These are phyloP conservation scores for Gaertneriomyces semiglobifer DNA, from an alignment of 192 early-diverging fungal species.

Conservation along the genomic window DNA sequence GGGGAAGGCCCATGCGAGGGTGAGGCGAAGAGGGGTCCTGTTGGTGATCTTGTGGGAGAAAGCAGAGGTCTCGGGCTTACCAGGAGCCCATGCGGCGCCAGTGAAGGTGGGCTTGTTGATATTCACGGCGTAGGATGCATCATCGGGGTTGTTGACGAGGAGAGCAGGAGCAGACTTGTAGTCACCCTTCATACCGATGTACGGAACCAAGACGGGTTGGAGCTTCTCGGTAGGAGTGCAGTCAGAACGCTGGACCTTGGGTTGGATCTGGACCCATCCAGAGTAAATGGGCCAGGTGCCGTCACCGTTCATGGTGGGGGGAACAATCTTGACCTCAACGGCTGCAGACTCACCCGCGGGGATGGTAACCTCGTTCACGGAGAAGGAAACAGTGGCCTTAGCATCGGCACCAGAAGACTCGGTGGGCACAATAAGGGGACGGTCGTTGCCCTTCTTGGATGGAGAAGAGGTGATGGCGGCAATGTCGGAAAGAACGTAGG, in stretches of 20 bases:
- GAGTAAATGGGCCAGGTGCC: constrained; percentile 31
- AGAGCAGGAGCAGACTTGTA: constrained; percentile 13
- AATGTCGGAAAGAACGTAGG: constrained; percentile 21
- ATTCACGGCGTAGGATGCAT: neutral
- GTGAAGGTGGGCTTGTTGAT: constrained; percentile 10
- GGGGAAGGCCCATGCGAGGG: constrained; percentile 13
- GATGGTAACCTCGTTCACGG: constrained; percentile 22
- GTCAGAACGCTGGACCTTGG: neutral
- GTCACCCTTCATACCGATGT: constrained; percentile 28
- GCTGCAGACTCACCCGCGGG: constrained; percentile 23
- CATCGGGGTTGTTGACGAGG: constrained; percentile 9
- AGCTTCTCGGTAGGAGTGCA: constrained; percentile 11
- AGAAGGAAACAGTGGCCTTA: constrained; percentile 14
- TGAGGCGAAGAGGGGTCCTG: neutral
- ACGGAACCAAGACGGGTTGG: constrained; percentile 22
- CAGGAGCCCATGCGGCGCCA: constrained; percentile 6
- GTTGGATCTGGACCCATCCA: constrained; percentile 27
- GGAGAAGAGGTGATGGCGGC: constrained; percentile 20
- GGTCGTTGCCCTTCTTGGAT: constrained; percentile 25
- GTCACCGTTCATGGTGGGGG: constrained; percentile 6
- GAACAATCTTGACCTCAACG: constrained; percentile 29
- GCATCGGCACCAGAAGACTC: constrained; percentile 12
- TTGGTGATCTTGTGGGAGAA: constrained; percentile 15
- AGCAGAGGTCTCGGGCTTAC: constrained; percentile 6
- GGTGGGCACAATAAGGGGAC: constrained; percentile 8